Evolutionary conservation across 108 stramenopile genomes (phyloP).

Genomic region (Cyclotella sp.): DNA sequence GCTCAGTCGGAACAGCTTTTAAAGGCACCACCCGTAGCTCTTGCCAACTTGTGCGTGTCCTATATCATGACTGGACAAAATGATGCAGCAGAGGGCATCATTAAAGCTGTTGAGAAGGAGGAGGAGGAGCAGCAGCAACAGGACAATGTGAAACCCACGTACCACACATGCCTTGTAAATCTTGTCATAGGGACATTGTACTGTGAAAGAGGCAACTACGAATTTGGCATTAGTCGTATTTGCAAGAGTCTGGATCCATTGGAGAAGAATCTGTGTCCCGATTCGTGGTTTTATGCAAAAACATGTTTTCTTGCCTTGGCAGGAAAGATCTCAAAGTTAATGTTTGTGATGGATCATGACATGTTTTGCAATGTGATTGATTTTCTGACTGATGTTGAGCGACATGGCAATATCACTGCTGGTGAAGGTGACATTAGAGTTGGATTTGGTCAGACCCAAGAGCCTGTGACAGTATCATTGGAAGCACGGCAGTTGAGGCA

Average conservation of each 20-base stretch:
- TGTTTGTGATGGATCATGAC: slow-evolving; percentile 71
- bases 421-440: background rate
- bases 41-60: slow-evolving; percentile 90
- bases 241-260: slow-evolving; percentile 87
- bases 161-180: slow-evolving; percentile 90
- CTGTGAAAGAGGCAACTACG: slow-evolving; percentile 89
- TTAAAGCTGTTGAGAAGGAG: slow-evolving; percentile 76
- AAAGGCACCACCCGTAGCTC: slow-evolving; percentile 81
- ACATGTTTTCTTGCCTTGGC: slow-evolving; percentile 84
- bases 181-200: slow-evolving; percentile 92
- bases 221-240: slow-evolving; percentile 84
- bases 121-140: slow-evolving; percentile 80
- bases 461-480: slow-evolving; percentile 25
- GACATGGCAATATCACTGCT: slow-evolving; percentile 26
- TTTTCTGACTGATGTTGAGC: slow-evolving; percentile 61
- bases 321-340: slow-evolving; percentile 78
- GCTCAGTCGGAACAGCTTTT: slow-evolving; percentile 53
- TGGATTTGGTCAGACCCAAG: background rate
- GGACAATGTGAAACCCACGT: slow-evolving; percentile 6
- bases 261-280: slow-evolving; percentile 81
- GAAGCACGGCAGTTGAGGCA: slow-evolving; percentile 40
- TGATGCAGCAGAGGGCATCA: slow-evolving; percentile 87
- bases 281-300: slow-evolving; percentile 91
- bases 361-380: slow-evolving; percentile 71
- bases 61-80: slow-evolving; percentile 90